Base-by-base conservation (phyloP, 2,329 filamentous ascomycete species). In the Endoconidiophora polonica region DNA sequence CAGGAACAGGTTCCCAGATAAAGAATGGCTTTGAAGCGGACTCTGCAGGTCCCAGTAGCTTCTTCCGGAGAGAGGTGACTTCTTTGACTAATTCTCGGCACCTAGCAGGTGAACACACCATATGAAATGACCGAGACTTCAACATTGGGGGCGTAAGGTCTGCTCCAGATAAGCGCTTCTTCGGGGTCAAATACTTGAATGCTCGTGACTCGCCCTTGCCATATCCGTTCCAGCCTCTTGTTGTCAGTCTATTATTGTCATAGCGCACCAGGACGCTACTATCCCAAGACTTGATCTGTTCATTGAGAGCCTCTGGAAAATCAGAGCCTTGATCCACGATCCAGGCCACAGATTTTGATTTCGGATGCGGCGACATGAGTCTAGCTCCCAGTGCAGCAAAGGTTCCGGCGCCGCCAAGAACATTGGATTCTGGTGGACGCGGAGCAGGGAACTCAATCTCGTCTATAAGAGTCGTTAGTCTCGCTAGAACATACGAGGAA, bases 1-100 rank as follows among this genome's bases (percentile, higher is more conserved):
- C 86, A 1, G 91, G 91, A 1, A 95, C 84, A 1, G 91, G 91
- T 62, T 98, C 91, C 90, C 90, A 98, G 48, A 96, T 77, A 61
- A 95, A 86, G 5, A 87, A 65, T 1, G 88, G 84, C 44, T 74
- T 73, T 1, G 68, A 58, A 56, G 69, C 70, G 9, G 58, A 54
- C 43, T 64, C 61, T 3, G 57, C 54, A 0, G 63, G 55, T 12
- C 57, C 54, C 7, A 33, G 29, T 22, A 66, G 55, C 6, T 64
- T 64, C 58, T 70, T 72, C 6, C 76, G 68, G 26, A 78, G 72
- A 3, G 69, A 66, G 4, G 79, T 68, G 53, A 96, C 83, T n/a
- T 79, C 75, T 1, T 74, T 64, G 20, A 91, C 79, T 20, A 94
- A 73, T 49, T 83, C 75, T 44, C 85, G 79, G 62, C 86, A 94